Base-by-base conservation (phyloP, 805 yeast genomes). In the Lachancea waltii region DNA sequence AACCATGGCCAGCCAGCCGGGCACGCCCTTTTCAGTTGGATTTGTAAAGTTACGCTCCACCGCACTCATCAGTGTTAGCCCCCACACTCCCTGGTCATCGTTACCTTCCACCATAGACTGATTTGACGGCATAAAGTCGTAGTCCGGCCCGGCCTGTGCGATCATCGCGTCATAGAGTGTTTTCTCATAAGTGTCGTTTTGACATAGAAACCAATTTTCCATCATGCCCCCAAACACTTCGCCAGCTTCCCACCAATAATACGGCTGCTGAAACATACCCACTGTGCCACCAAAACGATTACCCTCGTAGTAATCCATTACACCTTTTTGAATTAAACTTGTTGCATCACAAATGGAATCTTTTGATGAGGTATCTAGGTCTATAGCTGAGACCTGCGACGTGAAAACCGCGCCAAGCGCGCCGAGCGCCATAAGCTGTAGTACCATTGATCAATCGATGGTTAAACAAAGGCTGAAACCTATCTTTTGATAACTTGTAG, bases 71-170 rank as follows among this genome's bases (percentile, higher is more conserved):
- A 79, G 94, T 1, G 95, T 82, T 43, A 92, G 69, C 4, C 95
- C 97, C 97, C 97, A 90, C 60, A 90, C 86, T 2, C 85, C 95
- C 66, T 90, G 97, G 68, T 90, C 97, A 70, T 90, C 98, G 57
- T 90, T 90, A 54, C 97, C 98, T 64, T 90, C 97, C 2, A 95
- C 84, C 24, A 87, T 78, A 8, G 89, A 76, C 63, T 89, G 95
- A 60, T 86, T 85, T 44, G 77, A 65, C 4, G 97, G 96, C 61
- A 90, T 79, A 62, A 79, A 92, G 63, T 90, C 81, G 65, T 76
- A 66, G 56, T 79, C 70, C 8, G 73, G 74, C 33, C 90, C 90
- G 7, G 76, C 75, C 62, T 90, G 97, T 53, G 75, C 78, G 36
- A 74, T 54, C 50, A 90, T 58, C 3, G 95, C 83, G 25, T 70